phyloP scores from a whole-genome alignment of 257 asterid genomes.

The Jaltomata sinuosa region DNA sequence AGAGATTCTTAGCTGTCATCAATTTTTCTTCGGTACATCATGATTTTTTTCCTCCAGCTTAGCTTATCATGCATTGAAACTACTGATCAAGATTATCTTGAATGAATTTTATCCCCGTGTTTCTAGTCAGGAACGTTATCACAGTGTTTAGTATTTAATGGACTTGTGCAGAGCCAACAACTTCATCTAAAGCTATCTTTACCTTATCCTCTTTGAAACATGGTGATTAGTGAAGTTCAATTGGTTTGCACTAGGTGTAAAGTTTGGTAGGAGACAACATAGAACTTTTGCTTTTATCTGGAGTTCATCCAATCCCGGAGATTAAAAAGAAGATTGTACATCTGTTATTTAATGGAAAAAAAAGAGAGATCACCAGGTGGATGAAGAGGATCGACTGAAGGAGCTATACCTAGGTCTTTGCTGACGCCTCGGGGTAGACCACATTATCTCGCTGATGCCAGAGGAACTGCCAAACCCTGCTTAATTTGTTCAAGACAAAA shows the following conservation, averaged over 20 bases:
- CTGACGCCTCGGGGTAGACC: neutral
- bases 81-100: neutral
- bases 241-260: neutral
- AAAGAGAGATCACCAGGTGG: neutral
- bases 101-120: neutral
- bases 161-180: neutral
- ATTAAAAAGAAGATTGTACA: neutral
- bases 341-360: neutral
- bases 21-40: neutral
- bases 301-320: neutral
- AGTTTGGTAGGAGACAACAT: neutral
- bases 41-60: neutral
- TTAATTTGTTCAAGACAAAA: neutral
- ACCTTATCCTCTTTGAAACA: neutral
- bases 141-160: neutral
- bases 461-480: neutral
- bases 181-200: neutral
- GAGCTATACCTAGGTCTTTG: neutral
- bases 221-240: neutral
- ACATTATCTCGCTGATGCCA: neutral
- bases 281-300: neutral
- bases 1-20: neutral
- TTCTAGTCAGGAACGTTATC: neutral
- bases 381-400: neutral
- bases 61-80: neutral